Conservation (phyloP, 1,139 yeast genomes). For the Taiozyma onychis region DNA sequence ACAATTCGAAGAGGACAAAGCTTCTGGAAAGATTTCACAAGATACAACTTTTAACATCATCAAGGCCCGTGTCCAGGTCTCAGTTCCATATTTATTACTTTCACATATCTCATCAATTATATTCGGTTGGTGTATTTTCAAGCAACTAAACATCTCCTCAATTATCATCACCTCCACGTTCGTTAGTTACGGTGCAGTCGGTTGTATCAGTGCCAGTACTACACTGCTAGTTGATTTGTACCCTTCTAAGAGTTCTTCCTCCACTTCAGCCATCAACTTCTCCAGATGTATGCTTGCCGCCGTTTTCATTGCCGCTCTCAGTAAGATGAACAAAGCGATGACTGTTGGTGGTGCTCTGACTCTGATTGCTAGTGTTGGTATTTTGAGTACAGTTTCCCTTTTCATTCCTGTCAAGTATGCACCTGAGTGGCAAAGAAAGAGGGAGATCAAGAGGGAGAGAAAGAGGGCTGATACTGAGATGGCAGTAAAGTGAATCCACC, state of each 20-base stretch:
- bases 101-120: constrained; percentile 33
- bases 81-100: constrained; percentile 30
- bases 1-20: constrained; percentile 18
- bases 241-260: constrained; percentile 53
- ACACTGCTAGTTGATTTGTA: constrained; percentile 56
- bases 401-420: constrained; percentile 20
- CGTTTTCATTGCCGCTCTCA: constrained; percentile 53
- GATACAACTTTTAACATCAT: constrained; percentile 34
- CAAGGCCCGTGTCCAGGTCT: constrained; percentile 39
- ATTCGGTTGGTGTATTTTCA: constrained; percentile 66
- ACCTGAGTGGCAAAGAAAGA: constrained; percentile 10
- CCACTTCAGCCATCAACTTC: constrained; percentile 53
- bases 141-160: constrained; percentile 42
- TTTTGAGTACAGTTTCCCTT: constrained; percentile 13
- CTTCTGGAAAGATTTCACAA: constrained; percentile 24
- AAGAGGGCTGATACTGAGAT: neutral
- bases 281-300: constrained; percentile 57
- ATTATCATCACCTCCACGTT: constrained; percentile 51
- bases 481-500: neutral
- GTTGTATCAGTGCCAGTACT: constrained; percentile 41
- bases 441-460: constrained; percentile 5
- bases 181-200: constrained; percentile 46
- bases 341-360: constrained; percentile 60
- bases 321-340: constrained; percentile 45
- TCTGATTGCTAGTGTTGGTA: constrained; percentile 39